Evolutionary conservation across 345 rosid species (phyloP).

Genomic region (Boechera divaricarpa): DNA sequence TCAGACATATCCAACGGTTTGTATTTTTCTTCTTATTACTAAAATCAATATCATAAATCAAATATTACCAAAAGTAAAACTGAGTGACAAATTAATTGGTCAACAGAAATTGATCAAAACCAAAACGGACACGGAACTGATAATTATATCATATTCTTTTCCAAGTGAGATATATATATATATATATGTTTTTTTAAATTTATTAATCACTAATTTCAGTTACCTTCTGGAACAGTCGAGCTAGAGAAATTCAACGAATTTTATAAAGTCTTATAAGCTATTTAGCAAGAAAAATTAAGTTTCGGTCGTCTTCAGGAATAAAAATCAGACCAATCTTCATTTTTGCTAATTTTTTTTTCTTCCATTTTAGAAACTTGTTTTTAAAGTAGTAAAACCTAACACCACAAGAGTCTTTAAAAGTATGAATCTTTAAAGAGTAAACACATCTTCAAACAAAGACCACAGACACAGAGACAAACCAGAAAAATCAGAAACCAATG

Average conservation of each 20-base stretch:
- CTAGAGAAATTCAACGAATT: neutral
- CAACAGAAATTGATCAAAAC: slow-evolving; percentile 24
- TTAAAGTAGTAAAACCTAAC: slow-evolving; percentile 19
- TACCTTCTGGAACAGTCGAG: slow-evolving; percentile 24
- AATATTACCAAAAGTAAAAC: slow-evolving; percentile 7
- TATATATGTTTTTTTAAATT: neutral
- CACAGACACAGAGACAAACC: slow-evolving; percentile 33
- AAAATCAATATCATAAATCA: neutral
- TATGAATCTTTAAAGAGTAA: slow-evolving; percentile 25
- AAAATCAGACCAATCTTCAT: neutral
- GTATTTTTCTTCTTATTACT: neutral
- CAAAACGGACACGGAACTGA: slow-evolving; percentile 36
- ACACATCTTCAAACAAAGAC: slow-evolving; percentile 43
- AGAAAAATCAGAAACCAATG: slow-evolving; percentile 9
- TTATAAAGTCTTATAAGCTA: slow-evolving; percentile 18
- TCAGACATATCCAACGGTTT: slow-evolving; percentile 39
- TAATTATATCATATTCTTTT: neutral
- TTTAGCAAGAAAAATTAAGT: neutral
- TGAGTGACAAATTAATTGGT: slow-evolving; percentile 16
- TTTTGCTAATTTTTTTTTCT: neutral
- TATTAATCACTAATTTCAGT: neutral
- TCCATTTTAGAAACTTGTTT: neutral
- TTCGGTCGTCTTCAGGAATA: neutral
- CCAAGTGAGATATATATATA: neutral
- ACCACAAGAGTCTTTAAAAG: slow-evolving; percentile 37